phyloP scores from a whole-genome alignment of 805 yeast species.

The Saccharomycopsis capsularis region DNA sequence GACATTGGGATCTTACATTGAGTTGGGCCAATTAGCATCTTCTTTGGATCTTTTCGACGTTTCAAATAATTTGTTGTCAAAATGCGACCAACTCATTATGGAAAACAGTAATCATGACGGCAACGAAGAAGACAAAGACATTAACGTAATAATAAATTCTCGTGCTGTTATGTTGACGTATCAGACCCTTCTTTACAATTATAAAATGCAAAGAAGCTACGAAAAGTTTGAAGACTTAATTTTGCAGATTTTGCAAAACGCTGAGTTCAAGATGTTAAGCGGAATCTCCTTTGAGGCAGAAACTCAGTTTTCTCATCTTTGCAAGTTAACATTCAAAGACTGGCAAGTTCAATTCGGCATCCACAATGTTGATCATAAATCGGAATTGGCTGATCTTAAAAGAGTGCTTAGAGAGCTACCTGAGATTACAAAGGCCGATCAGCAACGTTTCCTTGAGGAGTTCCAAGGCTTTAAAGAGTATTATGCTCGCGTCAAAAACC shows the following conservation, averaged over 20 bases:
- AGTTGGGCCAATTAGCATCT: slow-evolving; percentile 9
- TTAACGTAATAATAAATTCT: slow-evolving; percentile 1
- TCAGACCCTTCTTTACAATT: slow-evolving; percentile 3
- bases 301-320: background rate
- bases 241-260: background rate
- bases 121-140: background rate
- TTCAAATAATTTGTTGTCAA: slow-evolving; percentile 1
- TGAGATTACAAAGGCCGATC: too few relatives aligned
- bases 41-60: background rate
- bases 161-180: background rate
- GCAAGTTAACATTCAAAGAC: too few relatives aligned
- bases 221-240: background rate
- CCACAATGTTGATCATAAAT: too few relatives aligned
- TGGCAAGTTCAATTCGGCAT: too few relatives aligned
- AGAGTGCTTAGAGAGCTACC: too few relatives aligned
- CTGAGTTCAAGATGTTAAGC: slow-evolving; percentile 5
- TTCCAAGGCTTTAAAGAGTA: too few relatives aligned
- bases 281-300: background rate
- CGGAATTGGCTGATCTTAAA: too few relatives aligned
- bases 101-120: slow-evolving; percentile 1
- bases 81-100: background rate
- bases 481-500: too few relatives aligned
- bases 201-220: slow-evolving; percentile 1
- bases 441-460: too few relatives aligned
- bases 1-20: slow-evolving; percentile 6